Base-by-base conservation (phyloP, 192 early-diverging fungal species). In the Coemansia sp. region DNA sequence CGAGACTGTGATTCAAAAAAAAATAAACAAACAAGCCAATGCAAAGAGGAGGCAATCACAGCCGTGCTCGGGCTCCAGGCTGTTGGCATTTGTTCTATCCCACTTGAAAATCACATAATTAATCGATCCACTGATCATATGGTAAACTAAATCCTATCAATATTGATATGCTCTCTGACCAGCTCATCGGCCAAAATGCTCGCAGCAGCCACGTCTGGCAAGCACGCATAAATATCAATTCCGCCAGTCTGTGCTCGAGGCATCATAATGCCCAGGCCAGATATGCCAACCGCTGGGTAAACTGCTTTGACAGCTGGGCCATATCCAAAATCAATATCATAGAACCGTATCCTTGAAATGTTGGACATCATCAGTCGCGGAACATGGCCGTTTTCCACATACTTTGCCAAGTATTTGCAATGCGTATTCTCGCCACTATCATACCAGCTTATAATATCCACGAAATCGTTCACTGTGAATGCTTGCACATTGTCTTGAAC, bases 251-350 rank as follows among this genome's bases (percentile, higher is more conserved):
- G 7, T 6, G 22, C 26, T 18, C 27, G 19, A 7, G 60, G 36
- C 45, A 50, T 31, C 36, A 58, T 19, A 2, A 37, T 2, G 51
- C 60, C 41, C 55, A 53, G 11, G 30, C 45, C 54, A 4, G 51
- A 50, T 6, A 63, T 14, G 8, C 4, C 3, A 22, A 46, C 17
- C 0, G 46, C 3, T 14, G 60, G 51, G 21, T 26, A 58, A 9
- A 50, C 3, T 1, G 50, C 35, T 38, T 63, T 70, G 22, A 17
- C 43, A 1, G 67, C 60, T 3, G 34, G 9, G 0, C 55, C 56
- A 14, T 34, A 63, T 3, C 67, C 67, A 63, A 70, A 63, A 25
- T 63, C 47, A 10, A 48, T 23, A 2, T 41, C 36, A 23, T 70
- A 70, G 17, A 47, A 27, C 10, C 55, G 55, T 1, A 53, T 5